Evolutionary conservation across 805 yeast genomes (phyloP).

Genomic region (Candida lessepsii): DNA sequence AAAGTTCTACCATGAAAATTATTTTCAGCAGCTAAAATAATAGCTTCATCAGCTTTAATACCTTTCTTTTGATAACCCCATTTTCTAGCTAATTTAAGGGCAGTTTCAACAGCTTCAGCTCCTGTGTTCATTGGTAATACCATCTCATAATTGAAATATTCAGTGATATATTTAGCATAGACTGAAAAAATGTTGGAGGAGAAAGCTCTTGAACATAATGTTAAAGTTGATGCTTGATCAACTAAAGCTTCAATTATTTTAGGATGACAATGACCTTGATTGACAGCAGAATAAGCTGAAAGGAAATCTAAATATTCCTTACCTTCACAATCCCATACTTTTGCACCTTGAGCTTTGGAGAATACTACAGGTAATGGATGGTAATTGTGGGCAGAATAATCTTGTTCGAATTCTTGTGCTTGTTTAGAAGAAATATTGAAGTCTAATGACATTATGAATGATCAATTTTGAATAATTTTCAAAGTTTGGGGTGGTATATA

Average conservation of each 20-base stretch:
- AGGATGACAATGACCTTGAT: conserved; percentile 98
- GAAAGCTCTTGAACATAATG: conserved; percentile 90
- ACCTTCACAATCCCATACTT: conserved; percentile 98
- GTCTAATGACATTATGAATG: conserved; percentile 4
- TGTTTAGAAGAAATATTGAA: conserved; percentile 53
- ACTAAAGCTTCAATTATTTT: conserved; percentile 79
- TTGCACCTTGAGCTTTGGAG: conserved; percentile 82
- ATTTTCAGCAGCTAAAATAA: conserved; percentile 80
- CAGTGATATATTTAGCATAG: conserved; percentile 84
- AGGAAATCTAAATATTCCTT: conserved; percentile 88
- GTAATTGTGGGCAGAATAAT: conserved; percentile 94
- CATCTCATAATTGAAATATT: conserved; percentile 86
- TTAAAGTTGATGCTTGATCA: conserved; percentile 82
- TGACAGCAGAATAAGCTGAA: conserved; percentile 95
- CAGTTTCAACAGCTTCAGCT: conserved; percentile 98
- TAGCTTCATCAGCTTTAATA: conserved; percentile 80
- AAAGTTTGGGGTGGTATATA: no score
- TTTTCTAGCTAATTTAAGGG: conserved; percentile 88
- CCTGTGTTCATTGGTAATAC: conserved; percentile 98
- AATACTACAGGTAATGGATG: conserved; percentile 96
- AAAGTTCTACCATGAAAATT: conserved; percentile 97
- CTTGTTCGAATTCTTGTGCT: conserved; percentile 66
- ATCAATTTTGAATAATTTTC: no score
- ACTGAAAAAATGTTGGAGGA: conserved; percentile 84
- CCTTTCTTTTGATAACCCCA: conserved; percentile 94